A percentile compares a stretch with the other conserved stretches of the same genome.
Conservation (phyloP, 129 eudicot genomes). For the Erigeron canadensis region DNA sequence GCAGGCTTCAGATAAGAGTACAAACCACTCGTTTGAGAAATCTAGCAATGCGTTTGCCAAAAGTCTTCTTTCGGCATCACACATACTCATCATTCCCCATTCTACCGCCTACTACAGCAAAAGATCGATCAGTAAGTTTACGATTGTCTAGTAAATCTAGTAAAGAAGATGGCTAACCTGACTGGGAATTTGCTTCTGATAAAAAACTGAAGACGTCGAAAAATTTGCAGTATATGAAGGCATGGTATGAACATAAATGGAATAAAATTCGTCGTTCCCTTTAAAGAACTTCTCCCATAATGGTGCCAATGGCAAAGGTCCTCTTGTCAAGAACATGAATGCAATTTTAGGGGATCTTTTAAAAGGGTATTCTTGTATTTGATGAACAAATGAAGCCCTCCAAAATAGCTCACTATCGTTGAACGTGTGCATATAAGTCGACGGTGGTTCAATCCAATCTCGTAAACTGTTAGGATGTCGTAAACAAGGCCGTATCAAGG, state of each 20-base stretch:
- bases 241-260: conserved; percentile 66
- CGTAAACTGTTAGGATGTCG: conserved; percentile 42
- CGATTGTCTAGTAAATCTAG: too few relatives aligned
- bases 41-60: conserved; percentile 80
- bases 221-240: conserved; percentile 51
- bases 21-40: conserved; percentile 63
- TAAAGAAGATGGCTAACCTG: conserved; percentile 66
- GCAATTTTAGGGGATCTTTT: conserved; percentile 66
- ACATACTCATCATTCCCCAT: conserved; percentile 88
- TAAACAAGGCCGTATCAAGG: conserved; percentile 40
- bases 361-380: conserved; percentile 57
- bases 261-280: conserved; percentile 55
- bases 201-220: conserved; percentile 52
- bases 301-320: conserved; percentile 72
- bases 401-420: conserved; percentile 68
- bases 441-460: conserved; percentile 59
- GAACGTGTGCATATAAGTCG: conserved; percentile 52
- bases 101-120: conserved; percentile 49
- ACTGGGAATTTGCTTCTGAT: conserved; percentile 70
- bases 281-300: conserved; percentile 75
- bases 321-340: conserved; percentile 88
- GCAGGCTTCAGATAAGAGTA: conserved; percentile 72
- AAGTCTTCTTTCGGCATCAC: conserved; percentile 80
- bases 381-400: conserved; percentile 71
- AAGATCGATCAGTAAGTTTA: too few relatives aligned